phyloP scores from a whole-genome alignment of 805 yeast species.

The Kodamaea kakaduensis region DNA sequence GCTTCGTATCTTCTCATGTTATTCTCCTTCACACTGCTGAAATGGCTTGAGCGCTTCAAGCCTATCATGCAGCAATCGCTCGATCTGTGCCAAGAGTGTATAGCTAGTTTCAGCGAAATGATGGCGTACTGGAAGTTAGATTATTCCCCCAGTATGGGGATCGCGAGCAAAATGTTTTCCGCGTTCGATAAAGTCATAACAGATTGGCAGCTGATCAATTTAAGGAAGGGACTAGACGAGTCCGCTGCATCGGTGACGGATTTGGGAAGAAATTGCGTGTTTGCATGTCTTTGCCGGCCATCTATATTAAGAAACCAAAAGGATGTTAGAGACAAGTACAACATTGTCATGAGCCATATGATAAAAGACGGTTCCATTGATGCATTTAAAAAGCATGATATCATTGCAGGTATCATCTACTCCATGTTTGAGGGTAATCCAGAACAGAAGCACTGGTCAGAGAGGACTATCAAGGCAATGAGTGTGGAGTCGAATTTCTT shows the following conservation, averaged over 20 bases:
- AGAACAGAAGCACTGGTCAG: constrained; percentile 49
- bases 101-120: constrained; percentile 49
- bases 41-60: constrained; percentile 30
- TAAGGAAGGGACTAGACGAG: constrained; percentile 9
- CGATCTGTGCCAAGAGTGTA: constrained; percentile 50
- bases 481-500: no score
- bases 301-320: constrained; percentile 6
- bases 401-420: constrained; percentile 49
- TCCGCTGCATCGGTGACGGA: background rate
- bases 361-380: background rate
- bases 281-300: constrained; percentile 11
- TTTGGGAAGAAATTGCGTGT: constrained; percentile 9
- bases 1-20: constrained; percentile 53
- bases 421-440: constrained; percentile 52
- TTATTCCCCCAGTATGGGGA: constrained; percentile 5
- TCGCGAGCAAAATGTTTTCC: constrained; percentile 5
- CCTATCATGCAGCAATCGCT: constrained; percentile 38
- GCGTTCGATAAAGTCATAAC: constrained; percentile 7
- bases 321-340: constrained; percentile 5
- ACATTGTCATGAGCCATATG: constrained; percentile 2
- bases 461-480: constrained; percentile 7
- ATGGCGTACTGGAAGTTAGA: constrained; percentile 14
- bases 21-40: constrained; percentile 45
- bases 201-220: constrained; percentile 2
- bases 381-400: background rate